A percentile compares a stretch with the other conserved stretches of the same genome.
These are phyloP conservation scores for Naematelia encephala DNA, from an alignment of 768 basidiomycete species.

Conservation along the genomic window DNA sequence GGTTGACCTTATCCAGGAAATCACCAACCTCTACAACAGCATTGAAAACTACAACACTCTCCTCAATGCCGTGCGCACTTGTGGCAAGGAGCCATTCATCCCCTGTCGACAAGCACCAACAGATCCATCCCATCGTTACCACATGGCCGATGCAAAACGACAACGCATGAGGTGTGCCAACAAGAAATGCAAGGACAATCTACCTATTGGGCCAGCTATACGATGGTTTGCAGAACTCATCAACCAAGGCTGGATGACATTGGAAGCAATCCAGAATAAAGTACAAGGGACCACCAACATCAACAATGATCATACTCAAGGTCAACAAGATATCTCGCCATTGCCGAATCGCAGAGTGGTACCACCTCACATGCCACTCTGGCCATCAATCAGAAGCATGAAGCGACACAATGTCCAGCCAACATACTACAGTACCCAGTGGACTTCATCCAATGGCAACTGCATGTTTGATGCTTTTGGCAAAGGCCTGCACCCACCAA, in stretches of 20 bases:
- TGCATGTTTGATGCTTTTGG: slow-evolving; percentile 3
- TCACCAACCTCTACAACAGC: too few relatives aligned
- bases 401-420: too few relatives aligned
- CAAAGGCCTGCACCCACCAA: not conserved
- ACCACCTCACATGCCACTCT: too few relatives aligned
- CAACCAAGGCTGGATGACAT: too few relatives aligned
- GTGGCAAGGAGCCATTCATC: not conserved
- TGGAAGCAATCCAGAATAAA: too few relatives aligned
- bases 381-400: too few relatives aligned
- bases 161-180: not conserved
- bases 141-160: not conserved
- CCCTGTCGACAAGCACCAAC: not conserved
- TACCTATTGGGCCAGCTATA: not conserved
- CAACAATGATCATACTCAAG: too few relatives aligned
- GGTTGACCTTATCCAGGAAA: not conserved
- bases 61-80: not conserved
- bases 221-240: not conserved
- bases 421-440: too few relatives aligned
- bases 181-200: slow-evolving; percentile 1
- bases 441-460: slow-evolving; percentile 1
- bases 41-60: not conserved
- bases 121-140: not conserved
- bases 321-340: too few relatives aligned
- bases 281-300: too few relatives aligned
- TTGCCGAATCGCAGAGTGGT: too few relatives aligned